A percentile compares a stretch with the other conserved stretches of the same genome.
Evolutionary conservation across 2,329 filamentous ascomycete species (phyloP).

Genomic region (Podosphaera fusca): DNA sequence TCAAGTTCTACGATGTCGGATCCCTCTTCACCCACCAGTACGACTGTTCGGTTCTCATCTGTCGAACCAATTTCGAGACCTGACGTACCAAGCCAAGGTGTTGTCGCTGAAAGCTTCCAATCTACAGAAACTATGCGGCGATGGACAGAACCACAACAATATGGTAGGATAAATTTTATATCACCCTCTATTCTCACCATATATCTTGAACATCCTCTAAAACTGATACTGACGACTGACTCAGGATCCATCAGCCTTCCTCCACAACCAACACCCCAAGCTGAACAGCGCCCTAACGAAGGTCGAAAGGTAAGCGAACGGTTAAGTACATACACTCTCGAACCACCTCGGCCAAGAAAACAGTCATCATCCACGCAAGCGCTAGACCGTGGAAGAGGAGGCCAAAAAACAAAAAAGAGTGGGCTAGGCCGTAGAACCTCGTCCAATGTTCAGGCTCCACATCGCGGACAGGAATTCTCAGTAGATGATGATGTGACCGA

Average conservation of each 20-base stretch:
- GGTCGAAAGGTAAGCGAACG: slow-evolving; percentile 11
- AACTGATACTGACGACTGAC: neutral
- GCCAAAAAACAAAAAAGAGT: slow-evolving; percentile 32
- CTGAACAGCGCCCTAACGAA: slow-evolving; percentile 13
- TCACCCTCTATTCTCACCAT: neutral
- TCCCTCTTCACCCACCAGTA: slow-evolving; percentile 26
- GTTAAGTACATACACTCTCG: slow-evolving; percentile 10
- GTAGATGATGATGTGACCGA: slow-evolving; percentile 73
- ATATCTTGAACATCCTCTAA: neutral
- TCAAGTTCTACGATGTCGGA: slow-evolving; percentile 8
- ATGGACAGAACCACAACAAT: slow-evolving; percentile 25
- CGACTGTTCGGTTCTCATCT: slow-evolving; percentile 19
- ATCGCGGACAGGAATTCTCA: slow-evolving; percentile 71
- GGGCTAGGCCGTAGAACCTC: slow-evolving; percentile 49
- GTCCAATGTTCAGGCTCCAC: slow-evolving; percentile 44
- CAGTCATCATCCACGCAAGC: slow-evolving; percentile 14
- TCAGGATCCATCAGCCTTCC: slow-evolving; percentile 11
- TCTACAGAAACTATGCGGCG: slow-evolving; percentile 36
- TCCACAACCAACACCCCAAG: slow-evolving; percentile 3
- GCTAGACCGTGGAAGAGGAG: slow-evolving; percentile 15
- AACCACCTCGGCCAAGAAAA: slow-evolving; percentile 13
- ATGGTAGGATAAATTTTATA: slow-evolving; percentile 25
- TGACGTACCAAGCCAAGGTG: slow-evolving; percentile 16
- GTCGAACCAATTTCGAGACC: slow-evolving; percentile 8
- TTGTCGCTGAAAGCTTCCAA: slow-evolving; percentile 29